These are phyloP conservation scores for Corniculantispora saksenae DNA, from an alignment of 2,329 filamentous ascomycete species.

Conservation along the genomic window DNA sequence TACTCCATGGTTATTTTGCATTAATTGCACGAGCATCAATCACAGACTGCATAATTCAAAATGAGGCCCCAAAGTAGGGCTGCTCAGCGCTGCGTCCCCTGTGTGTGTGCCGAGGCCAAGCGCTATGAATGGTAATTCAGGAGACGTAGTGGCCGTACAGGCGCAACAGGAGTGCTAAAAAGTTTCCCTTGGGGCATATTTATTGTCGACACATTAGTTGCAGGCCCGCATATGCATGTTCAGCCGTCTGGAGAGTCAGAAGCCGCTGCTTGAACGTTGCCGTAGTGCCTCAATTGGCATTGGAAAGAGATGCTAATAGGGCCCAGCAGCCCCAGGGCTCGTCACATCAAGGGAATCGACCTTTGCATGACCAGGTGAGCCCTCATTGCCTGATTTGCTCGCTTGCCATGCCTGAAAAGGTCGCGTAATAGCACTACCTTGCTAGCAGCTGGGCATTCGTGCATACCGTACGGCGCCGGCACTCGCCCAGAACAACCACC, in stretches of 20 bases:
- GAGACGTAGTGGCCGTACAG: slow-evolving; percentile 3
- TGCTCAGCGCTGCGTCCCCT: not conserved
- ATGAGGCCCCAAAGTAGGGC: slow-evolving; percentile 1
- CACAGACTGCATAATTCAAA: slow-evolving; percentile 16
- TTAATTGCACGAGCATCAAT: slow-evolving; percentile 9
- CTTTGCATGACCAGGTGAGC: not conserved
- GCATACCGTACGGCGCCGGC: not conserved
- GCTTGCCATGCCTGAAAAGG: slow-evolving; percentile 8
- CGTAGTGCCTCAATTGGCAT: not conserved
- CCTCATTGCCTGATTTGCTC: slow-evolving; percentile 5
- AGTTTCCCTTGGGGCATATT: not conserved
- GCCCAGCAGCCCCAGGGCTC: not conserved
- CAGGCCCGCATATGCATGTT: slow-evolving; percentile 12
- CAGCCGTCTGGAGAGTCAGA: not conserved
- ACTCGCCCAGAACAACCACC: not conserved
- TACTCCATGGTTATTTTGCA: slow-evolving; percentile 1
- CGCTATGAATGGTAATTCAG: slow-evolving; percentile 2
- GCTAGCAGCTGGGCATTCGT: slow-evolving; percentile 10
- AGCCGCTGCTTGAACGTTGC: not conserved
- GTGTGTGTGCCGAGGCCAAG: slow-evolving; percentile 10
- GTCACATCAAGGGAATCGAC: not conserved
- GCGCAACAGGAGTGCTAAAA: not conserved
- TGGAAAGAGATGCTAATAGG: not conserved
- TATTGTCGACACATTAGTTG: slow-evolving; percentile 9
- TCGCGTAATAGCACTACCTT: not conserved